Evolutionary conservation across 116 monocot species (phyloP), one percentile per base, ranked within the genome.

Genomic region (Thalassia testudinum): DNA sequence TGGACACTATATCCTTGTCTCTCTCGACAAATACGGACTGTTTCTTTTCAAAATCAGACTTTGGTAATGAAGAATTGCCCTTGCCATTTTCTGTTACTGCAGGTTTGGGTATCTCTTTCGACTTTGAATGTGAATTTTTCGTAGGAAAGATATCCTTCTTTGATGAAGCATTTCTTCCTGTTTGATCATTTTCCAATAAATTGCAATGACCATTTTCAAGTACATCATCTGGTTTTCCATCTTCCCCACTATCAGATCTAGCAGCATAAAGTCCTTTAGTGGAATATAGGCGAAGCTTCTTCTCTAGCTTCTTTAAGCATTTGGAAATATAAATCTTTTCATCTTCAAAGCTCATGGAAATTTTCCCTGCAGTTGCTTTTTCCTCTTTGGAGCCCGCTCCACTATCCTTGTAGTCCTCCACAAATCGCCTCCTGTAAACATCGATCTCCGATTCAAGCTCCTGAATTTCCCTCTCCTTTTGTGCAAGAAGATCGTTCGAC

Each of bases 391-490:
- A 34, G 7, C 6, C 20, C 14, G 19, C 18, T 50, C 42, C 43
- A 26, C 43, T 43, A 51, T 42, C 38, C 2, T 21, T 24, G 17
- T 26, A 42, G 19, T 72, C 67, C 60, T 65, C 69, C 53, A 37
- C 43, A 54, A 57, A 60, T n/a, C n/a, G 67, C 26, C 60, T 77
- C 53, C 61, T 76, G 43, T 72, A 89, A 29, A 54, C 67, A 43
- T 65, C 71, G 53, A 97, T 40, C 37, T 89, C 87, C 16, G 52
- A 72, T 71, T 97, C 77, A 13, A 89, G 28, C 72, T 75, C 77
- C 50, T 75, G 64, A 21, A 89, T 60, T 52, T 85, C 78, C 62
- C 66, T 68, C 40, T 88, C 85, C 60, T 62, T 99, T 66, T 90
- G 57, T 42, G 68, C 54, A 49, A 97, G 72, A 24, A 75, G 42